These are phyloP conservation scores for Neoscytalidium dimidiatum DNA, from an alignment of 2,329 filamentous ascomycete genomes.

Conservation along the genomic window DNA sequence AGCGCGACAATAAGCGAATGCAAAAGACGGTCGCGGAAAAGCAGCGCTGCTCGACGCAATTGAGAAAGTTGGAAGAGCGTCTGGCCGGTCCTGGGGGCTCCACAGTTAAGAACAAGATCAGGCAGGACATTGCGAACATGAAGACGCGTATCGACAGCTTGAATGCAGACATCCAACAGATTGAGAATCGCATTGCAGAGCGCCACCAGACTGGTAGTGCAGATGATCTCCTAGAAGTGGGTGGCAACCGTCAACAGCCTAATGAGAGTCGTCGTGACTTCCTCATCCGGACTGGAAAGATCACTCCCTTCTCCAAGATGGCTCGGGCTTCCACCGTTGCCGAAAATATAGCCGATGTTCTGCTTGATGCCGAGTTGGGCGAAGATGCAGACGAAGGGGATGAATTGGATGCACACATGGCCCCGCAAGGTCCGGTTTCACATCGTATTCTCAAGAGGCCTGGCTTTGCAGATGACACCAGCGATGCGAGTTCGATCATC, in stretches of 20 bases:
- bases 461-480: slow-evolving; percentile 41
- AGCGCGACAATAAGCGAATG: slow-evolving; percentile 63
- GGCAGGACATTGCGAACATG: slow-evolving; percentile 66
- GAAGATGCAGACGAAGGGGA: slow-evolving; percentile 47
- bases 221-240: slow-evolving; percentile 45
- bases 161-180: slow-evolving; percentile 74
- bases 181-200: slow-evolving; percentile 77
- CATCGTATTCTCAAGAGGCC: slow-evolving; percentile 52
- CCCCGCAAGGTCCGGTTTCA: slow-evolving; percentile 36
- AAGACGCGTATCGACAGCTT: slow-evolving; percentile 65
- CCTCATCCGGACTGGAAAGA: slow-evolving; percentile 93
- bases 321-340: slow-evolving; percentile 64
- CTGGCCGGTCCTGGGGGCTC: slow-evolving; percentile 53
- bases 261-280: slow-evolving; percentile 86
- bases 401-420: slow-evolving; percentile 30
- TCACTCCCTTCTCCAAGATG: slow-evolving; percentile 89
- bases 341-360: slow-evolving; percentile 72
- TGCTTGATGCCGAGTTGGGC: slow-evolving; percentile 81
- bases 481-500: not conserved
- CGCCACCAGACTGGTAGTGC: slow-evolving; percentile 62
- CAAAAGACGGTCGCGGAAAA: slow-evolving; percentile 56
- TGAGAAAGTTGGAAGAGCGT: slow-evolving; percentile 56
- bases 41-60: slow-evolving; percentile 65
- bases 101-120: slow-evolving; percentile 59
- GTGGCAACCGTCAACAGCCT: slow-evolving; percentile 63